These are phyloP conservation scores for Cercospora sojina DNA, from an alignment of 2,329 filamentous ascomycete genomes.

Conservation along the genomic window DNA sequence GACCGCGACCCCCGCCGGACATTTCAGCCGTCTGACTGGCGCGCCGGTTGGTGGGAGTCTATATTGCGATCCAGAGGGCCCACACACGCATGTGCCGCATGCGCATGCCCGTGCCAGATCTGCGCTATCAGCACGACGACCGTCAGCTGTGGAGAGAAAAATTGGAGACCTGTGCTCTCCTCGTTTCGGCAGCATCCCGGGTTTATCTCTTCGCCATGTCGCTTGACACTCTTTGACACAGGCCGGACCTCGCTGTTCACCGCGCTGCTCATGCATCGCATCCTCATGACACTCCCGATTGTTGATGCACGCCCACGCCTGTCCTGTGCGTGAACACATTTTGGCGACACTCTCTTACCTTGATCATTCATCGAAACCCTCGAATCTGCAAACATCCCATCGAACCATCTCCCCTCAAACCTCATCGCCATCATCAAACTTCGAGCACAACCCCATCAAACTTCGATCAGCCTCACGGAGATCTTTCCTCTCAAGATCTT, in stretches of 20 bases:
- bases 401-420: neutral
- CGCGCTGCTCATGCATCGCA: neutral
- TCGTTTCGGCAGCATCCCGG: neutral
- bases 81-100: neutral
- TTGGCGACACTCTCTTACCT: neutral
- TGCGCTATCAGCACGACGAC: neutral
- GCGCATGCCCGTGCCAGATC: neutral
- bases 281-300: neutral
- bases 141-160: neutral
- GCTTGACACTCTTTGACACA: neutral
- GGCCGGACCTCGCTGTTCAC: slow-evolving; percentile 4
- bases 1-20: neutral
- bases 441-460: neutral
- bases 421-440: neutral
- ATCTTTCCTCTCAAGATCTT: neutral
- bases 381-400: neutral
- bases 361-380: neutral
- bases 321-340: neutral
- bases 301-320: no score
- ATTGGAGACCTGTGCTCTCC: neutral
- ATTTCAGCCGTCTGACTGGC: slow-evolving; percentile 3
- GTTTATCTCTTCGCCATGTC: neutral
- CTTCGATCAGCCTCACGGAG: neutral
- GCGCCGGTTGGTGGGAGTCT: neutral
- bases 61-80: neutral